Evolutionary conservation across 371 early-diverging fungal species (phyloP).

Genomic region (Mortierella sp.): DNA sequence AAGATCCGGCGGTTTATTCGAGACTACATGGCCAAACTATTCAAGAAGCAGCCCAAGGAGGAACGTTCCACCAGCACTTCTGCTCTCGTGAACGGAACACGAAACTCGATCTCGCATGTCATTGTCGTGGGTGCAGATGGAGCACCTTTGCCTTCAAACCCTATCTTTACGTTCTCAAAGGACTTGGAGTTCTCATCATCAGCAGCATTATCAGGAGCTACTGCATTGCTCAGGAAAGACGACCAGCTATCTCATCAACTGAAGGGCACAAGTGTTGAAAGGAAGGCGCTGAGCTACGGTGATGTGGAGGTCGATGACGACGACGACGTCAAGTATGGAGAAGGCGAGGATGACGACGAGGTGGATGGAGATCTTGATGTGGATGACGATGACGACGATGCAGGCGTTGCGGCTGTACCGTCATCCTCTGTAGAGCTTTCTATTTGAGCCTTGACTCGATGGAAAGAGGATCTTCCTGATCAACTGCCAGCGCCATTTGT

Average conservation of each 20-base stretch:
- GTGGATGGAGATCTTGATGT: constrained; percentile 39
- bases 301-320: constrained; percentile 53
- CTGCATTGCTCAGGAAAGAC: constrained; percentile 7
- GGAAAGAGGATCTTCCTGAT: background rate
- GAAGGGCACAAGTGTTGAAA: constrained; percentile 2
- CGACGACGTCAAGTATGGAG: constrained; percentile 54
- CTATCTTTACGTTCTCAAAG: background rate
- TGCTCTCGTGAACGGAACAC: constrained; percentile 28
- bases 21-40: constrained; percentile 59
- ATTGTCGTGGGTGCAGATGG: constrained; percentile 26
- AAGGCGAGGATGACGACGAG: constrained; percentile 47
- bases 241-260: background rate
- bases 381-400: constrained; percentile 48
- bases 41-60: constrained; percentile 53
- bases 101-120: constrained; percentile 30
- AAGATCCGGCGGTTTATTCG: constrained; percentile 67
- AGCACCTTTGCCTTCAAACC: constrained; percentile 1
- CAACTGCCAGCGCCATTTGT: background rate
- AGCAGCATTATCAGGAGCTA: background rate
- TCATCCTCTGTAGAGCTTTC: constrained; percentile 48
- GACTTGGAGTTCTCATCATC: background rate
- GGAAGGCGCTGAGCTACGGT: constrained; percentile 24
- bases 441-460: constrained; percentile 2
- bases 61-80: constrained; percentile 32
- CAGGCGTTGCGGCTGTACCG: constrained; percentile 46